Percentiles rank a stretch among this genome's conserved stretches.
These are phyloP conservation scores for Aegilops speltoides DNA, from an alignment of 176 grass and related monocot genomes.

Conservation along the genomic window DNA sequence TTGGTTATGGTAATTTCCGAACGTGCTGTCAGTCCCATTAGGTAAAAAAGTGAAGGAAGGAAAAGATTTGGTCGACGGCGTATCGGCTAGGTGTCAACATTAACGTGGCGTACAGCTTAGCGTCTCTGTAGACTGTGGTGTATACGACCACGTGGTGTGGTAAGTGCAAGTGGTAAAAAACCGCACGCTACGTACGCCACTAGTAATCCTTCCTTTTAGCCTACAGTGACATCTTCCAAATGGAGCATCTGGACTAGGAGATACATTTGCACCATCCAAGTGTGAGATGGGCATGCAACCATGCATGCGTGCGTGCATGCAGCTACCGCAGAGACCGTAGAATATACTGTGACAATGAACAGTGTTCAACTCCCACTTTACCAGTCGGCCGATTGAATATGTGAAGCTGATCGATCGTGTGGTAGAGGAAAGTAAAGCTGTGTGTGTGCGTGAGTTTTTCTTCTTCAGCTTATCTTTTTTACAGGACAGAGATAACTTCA, in stretches of 20 bases:
- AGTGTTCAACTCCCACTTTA: background rate
- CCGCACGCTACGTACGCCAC: background rate
- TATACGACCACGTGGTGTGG: background rate
- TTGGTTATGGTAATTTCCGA: background rate
- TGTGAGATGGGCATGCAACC: background rate
- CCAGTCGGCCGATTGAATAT: background rate
- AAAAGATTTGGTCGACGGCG: background rate
- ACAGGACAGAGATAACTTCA: background rate
- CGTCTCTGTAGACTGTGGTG: background rate
- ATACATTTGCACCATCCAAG: background rate
- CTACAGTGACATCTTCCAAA: background rate
- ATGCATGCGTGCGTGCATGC: background rate
- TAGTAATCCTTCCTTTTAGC: background rate
- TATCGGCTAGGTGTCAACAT: background rate
- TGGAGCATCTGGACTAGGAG: background rate
- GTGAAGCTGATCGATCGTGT: background rate
- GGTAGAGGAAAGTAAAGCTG: background rate
- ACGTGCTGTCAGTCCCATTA: slow-evolving; percentile 8
- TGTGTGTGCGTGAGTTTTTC: background rate
- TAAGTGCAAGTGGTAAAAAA: background rate
- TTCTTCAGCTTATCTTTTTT: background rate
- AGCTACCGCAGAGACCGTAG: background rate
- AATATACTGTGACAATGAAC: background rate
- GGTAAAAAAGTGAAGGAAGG: background rate
- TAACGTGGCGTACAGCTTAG: background rate